Conservation (phyloP, 2,329 filamentous ascomycete species). For the Ceratocystis lukuohia region DNA sequence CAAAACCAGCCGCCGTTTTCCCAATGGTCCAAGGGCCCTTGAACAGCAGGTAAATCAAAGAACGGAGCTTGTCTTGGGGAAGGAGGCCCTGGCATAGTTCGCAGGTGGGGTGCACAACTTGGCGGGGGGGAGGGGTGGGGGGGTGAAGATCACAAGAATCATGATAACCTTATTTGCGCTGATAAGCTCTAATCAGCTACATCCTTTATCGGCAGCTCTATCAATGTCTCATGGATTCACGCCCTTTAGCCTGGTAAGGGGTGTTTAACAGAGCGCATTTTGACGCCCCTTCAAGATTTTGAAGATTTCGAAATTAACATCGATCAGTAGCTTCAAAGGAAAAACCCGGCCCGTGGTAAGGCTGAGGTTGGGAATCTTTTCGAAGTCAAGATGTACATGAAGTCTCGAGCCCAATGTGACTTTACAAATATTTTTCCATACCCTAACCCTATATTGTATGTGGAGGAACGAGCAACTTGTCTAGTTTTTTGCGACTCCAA, state of each 20-base stretch:
- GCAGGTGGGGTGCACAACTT: too few species aligned
- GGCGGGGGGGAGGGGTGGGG: too few species aligned
- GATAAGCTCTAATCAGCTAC: conserved; percentile 4
- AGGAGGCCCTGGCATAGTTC: not conserved
- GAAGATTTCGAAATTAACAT: too few species aligned
- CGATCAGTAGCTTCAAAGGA: too few species aligned
- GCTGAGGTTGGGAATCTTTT: too few species aligned
- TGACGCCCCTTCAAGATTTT: too few species aligned
- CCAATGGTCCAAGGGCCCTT: not conserved
- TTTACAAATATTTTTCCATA: not conserved
- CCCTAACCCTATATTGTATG: not conserved
- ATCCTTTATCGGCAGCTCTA: conserved; percentile 1
- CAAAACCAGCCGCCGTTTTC: not conserved
- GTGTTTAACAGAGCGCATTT: not conserved
- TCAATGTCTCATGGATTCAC: not conserved
- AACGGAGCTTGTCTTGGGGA: not conserved
- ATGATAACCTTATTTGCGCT: conserved; percentile 2
- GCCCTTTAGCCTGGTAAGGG: not conserved
- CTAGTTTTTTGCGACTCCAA: not conserved
- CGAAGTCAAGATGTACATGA: too few species aligned
- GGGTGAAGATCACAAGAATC: not conserved
- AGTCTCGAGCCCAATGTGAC: too few species aligned
- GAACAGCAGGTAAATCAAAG: not conserved
- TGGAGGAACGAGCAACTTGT: not conserved
- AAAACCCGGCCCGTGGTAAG: too few species aligned